Conservation (phyloP, 225 moss, liverwort and hornwort species). For the Ulota crispa region DNA sequence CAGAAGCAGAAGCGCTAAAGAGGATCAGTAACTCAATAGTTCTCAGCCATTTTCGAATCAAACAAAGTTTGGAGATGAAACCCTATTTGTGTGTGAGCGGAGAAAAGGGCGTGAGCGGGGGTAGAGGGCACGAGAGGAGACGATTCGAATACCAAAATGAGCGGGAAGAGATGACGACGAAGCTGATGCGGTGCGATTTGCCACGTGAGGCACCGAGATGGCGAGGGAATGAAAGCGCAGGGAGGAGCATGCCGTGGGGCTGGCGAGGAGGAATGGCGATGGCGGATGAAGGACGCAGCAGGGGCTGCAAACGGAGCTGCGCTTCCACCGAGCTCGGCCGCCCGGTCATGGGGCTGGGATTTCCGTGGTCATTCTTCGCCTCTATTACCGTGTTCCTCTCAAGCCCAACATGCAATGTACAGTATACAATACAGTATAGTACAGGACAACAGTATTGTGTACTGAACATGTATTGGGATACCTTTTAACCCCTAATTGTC, state of each 20-base stretch:
- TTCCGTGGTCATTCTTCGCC: constrained; percentile 14
- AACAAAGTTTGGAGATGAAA: constrained; percentile 7
- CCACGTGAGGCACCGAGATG: not conserved
- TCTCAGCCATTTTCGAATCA: not conserved
- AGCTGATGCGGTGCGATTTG: not conserved
- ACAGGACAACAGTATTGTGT: too few relatives aligned
- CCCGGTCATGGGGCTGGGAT: constrained; percentile 25
- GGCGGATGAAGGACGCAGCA: constrained; percentile 23
- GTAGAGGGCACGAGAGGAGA: constrained; percentile 16
- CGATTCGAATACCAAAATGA: constrained; percentile 34
- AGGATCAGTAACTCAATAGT: not conserved
- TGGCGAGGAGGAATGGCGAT: not conserved
- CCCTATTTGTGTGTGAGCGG: constrained; percentile 6
- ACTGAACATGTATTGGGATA: too few relatives aligned
- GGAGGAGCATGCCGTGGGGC: not conserved
- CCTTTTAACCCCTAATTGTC: too few relatives aligned
- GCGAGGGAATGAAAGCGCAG: not conserved
- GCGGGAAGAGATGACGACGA: constrained; percentile 17
- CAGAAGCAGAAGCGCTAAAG: not conserved
- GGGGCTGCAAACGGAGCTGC: constrained; percentile 11
- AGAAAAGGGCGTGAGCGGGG: not conserved
- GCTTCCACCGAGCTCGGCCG: constrained; percentile 32
- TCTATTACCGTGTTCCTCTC: constrained; percentile 22
- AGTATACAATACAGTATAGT: too few relatives aligned
- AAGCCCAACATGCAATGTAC: too few relatives aligned